phyloP scores from a whole-genome alignment of 164 flowering plant species.

The Piper betle region DNA sequence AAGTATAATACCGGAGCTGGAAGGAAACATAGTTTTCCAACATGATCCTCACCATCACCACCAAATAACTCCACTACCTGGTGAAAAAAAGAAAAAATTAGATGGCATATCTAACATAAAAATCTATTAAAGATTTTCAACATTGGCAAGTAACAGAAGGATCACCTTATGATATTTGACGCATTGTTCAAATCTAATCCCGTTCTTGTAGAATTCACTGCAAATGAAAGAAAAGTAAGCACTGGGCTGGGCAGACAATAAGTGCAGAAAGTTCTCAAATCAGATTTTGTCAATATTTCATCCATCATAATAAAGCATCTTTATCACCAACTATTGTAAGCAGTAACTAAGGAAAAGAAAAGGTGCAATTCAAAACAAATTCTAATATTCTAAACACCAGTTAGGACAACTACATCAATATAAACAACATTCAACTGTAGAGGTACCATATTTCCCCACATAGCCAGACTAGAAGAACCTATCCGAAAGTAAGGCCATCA shows the following conservation, averaged over 20 bases:
- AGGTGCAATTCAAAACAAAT: neutral
- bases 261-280: no score
- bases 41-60: slow-evolving; percentile 79
- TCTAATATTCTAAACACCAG: neutral
- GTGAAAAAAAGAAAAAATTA: neutral
- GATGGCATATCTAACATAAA: neutral
- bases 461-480: slow-evolving; percentile 14
- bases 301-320: neutral
- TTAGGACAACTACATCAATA: neutral
- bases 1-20: slow-evolving; percentile 58
- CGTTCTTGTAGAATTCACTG: slow-evolving; percentile 83
- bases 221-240: slow-evolving; percentile 8
- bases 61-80: slow-evolving; percentile 94
- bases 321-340: neutral
- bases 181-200: slow-evolving; percentile 78
- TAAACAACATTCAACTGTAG: no score
- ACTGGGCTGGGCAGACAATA: neutral
- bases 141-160: neutral
- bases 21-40: slow-evolving; percentile 84
- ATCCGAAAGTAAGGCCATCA: slow-evolving; percentile 91
- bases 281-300: neutral
- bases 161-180: slow-evolving; percentile 80
- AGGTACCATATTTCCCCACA: neutral
- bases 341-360: neutral
- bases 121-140: slow-evolving; percentile 1